A percentile compares a stretch with the other conserved stretches of the same genome.
Evolutionary conservation across 352 stramenopile species (phyloP).

Genomic region (Pythium dissimile): DNA sequence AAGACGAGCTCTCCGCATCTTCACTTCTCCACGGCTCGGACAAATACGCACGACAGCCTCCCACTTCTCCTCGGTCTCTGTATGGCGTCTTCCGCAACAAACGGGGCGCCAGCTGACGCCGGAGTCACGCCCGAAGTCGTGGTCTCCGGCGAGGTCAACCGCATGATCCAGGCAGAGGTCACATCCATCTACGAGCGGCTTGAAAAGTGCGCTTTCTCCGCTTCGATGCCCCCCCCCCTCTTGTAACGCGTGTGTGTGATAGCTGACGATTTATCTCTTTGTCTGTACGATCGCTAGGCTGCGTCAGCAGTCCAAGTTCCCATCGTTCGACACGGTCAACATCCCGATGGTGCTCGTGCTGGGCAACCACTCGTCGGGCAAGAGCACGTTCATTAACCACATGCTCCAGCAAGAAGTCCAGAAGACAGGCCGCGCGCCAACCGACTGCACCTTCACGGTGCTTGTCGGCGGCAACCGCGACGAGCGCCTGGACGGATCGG

Average conservation of each 20-base stretch:
- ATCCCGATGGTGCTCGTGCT: slow-evolving; percentile 82
- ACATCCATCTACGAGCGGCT: slow-evolving; percentile 61
- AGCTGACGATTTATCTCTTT: too few relatives aligned
- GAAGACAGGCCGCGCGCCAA: slow-evolving; percentile 77
- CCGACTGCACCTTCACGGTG: slow-evolving; percentile 84
- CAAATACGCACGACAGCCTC: slow-evolving; percentile 8
- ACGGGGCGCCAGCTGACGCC: slow-evolving; percentile 21
- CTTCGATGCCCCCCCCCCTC: background rate
- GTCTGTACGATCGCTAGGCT: slow-evolving; percentile 30
- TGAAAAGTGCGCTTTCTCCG: slow-evolving; percentile 37
- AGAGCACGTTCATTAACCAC: slow-evolving; percentile 88
- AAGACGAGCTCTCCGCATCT: background rate
- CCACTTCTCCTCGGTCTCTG: background rate
- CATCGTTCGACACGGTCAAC: slow-evolving; percentile 76
- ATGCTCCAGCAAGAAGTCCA: slow-evolving; percentile 81
- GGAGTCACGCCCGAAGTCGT: slow-evolving; percentile 31
- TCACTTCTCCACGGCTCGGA: slow-evolving; percentile 4
- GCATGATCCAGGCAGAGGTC: slow-evolving; percentile 84
- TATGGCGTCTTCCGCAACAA: background rate
- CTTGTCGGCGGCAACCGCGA: slow-evolving; percentile 61
- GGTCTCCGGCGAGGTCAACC: slow-evolving; percentile 66
- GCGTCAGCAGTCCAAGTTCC: slow-evolving; percentile 66
- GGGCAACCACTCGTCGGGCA: slow-evolving; percentile 84
- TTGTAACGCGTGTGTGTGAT: background rate
- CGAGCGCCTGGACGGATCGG: slow-evolving; percentile 75